phyloP scores from a whole-genome alignment of 2,329 filamentous ascomycete species.

The Salinomyces thailandicus region DNA sequence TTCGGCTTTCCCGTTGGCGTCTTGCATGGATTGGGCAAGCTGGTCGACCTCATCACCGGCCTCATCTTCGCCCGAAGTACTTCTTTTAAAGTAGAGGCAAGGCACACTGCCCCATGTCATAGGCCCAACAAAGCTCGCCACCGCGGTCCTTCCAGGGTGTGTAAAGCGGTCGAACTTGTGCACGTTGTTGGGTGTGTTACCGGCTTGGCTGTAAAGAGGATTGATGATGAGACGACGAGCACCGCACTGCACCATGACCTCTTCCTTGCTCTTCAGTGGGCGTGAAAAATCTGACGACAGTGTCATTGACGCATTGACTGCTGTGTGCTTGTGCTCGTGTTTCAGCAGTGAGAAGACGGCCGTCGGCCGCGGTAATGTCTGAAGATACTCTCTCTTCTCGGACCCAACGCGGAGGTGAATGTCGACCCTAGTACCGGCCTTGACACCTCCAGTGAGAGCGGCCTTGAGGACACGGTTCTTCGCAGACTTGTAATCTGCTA shows the following conservation, averaged over 20 bases:
- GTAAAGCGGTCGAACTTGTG: conserved; percentile 93
- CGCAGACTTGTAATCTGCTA: conserved; percentile 81
- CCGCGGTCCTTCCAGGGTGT: conserved; percentile 78
- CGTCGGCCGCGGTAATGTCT: conserved; percentile 49
- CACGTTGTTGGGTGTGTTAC: conserved; percentile 87
- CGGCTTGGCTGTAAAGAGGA: conserved; percentile 80
- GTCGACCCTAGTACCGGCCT: conserved; percentile 70
- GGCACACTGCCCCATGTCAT: conserved; percentile 90
- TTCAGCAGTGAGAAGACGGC: conserved; percentile 77
- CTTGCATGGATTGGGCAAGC: conserved; percentile 16
- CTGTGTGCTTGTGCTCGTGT: conserved; percentile 90
- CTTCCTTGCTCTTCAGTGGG: conserved; percentile 83
- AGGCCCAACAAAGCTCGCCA: conserved; percentile 83
- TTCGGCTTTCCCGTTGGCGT: conserved; percentile 3
- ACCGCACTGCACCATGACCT: conserved; percentile 84
- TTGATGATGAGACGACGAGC: conserved; percentile 78
- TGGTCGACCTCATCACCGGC: conserved; percentile 35
- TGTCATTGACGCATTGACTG: conserved; percentile 80
- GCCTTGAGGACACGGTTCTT: conserved; percentile 68
- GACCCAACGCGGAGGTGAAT: conserved; percentile 54
- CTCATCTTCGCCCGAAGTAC: conserved; percentile 30
- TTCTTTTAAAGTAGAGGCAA: conserved; percentile 70
- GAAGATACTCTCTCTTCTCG: conserved; percentile 39
- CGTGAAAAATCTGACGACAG: conserved; percentile 64
- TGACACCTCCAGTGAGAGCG: conserved; percentile 77